A percentile compares a stretch with the other conserved stretches of the same genome.
phyloP scores from a whole-genome alignment of 345 rosid genomes.

The Melaleuca alternifolia region DNA sequence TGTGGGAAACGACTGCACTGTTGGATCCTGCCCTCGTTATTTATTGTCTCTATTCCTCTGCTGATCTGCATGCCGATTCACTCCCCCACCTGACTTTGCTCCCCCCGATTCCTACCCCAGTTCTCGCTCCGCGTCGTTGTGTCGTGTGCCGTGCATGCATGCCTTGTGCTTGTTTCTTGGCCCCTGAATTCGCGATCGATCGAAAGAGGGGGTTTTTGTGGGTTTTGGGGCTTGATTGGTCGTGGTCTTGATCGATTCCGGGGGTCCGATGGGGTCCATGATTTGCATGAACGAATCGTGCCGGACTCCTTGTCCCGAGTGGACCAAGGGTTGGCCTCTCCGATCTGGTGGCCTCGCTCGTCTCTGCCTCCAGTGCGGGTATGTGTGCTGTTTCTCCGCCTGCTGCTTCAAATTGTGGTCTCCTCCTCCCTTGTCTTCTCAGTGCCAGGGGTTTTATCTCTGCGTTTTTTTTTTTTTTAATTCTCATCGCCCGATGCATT shows the following conservation, averaged over 20 bases:
- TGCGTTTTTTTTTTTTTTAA: not conserved
- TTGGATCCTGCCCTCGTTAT: not conserved
- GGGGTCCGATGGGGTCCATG: conserved; percentile 33
- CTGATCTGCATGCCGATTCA: not conserved
- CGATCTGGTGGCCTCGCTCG: conserved; percentile 78
- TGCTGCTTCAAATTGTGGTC: not conserved
- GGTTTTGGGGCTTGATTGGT: not conserved
- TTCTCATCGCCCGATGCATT: not conserved
- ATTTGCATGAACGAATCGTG: conserved; percentile 82
- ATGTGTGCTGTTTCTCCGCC: conserved; percentile 3
- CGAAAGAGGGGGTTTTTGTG: not conserved
- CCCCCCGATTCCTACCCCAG: not conserved
- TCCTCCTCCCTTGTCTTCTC: not conserved
- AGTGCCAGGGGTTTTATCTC: not conserved
- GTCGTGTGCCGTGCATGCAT: not conserved
- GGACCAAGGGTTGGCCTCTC: conserved; percentile 85
- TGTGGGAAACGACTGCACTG: not conserved
- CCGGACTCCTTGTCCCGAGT: conserved; percentile 51
- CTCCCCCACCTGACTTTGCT: not conserved
- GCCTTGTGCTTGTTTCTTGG: not conserved
- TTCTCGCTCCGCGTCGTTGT: not conserved
- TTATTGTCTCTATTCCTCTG: not conserved
- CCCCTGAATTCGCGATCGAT: not conserved
- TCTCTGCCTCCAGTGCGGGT: conserved; percentile 98
- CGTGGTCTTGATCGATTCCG: not conserved